These are phyloP conservation scores for Lepidium sativum DNA, from an alignment of 345 rosid genomes.

Conservation along the genomic window DNA sequence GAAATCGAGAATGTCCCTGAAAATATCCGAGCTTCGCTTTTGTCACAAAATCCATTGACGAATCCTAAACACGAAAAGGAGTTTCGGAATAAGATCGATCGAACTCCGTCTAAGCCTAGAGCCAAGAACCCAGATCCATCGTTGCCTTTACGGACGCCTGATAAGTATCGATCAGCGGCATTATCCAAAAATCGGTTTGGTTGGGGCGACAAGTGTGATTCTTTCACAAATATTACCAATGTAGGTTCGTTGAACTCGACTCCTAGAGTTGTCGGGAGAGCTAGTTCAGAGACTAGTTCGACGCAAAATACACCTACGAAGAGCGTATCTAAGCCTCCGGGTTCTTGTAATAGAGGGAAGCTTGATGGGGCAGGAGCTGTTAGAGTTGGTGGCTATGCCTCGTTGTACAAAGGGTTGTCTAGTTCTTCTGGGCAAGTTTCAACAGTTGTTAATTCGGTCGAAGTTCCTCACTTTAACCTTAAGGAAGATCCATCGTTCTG, in stretches of 20 bases:
- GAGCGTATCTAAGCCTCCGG: conserved; percentile 87
- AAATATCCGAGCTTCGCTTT: conserved; percentile 41
- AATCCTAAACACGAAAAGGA: conserved; percentile 38
- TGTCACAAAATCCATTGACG: conserved; percentile 34
- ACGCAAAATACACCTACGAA: conserved; percentile 81
- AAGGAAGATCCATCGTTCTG: conserved; percentile 92
- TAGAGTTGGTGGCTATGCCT: conserved; percentile 50
- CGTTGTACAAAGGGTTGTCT: conserved; percentile 73
- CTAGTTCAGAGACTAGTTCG: conserved; percentile 36
- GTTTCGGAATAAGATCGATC: conserved; percentile 36
- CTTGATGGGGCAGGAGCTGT: conserved; percentile 40
- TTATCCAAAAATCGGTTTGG: conserved; percentile 49
- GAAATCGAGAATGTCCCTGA: conserved; percentile 73
- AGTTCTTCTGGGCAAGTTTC: conserved; percentile 37
- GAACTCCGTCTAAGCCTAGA: conserved; percentile 66
- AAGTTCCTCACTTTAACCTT: conserved; percentile 92
- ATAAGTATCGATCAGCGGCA: conserved; percentile 37
- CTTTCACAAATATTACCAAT: neutral
- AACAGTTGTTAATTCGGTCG: conserved; percentile 49
- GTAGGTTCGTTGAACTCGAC: conserved; percentile 35
- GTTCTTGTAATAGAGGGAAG: conserved; percentile 47
- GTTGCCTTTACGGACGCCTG: conserved; percentile 70
- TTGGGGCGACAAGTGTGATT: conserved; percentile 55
- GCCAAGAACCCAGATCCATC: conserved; percentile 36
- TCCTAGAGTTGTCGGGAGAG: conserved; percentile 37